Evolutionary conservation across 495 filamentous ascomycete genomes (phyloP), one percentile per base, ranked within the genome.

Genomic region (Cairneyella variabilis): DNA sequence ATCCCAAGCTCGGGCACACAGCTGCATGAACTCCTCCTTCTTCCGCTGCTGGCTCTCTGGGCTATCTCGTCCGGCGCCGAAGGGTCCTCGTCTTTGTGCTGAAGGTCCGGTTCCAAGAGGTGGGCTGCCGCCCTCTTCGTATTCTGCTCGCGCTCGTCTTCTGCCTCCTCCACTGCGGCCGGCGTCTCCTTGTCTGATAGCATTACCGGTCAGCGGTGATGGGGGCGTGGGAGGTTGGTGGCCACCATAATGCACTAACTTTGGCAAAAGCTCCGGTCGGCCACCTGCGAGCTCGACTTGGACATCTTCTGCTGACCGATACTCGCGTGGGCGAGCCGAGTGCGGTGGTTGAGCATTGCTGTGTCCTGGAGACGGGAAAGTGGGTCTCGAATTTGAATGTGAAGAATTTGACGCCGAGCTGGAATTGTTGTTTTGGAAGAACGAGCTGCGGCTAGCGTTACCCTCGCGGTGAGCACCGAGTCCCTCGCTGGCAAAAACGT

Each of bases 1-100:
- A 72, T 98, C 93, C 93, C 93, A 98, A 21, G 92, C 92, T 62
- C 89, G 76, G 45, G 86, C 82, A 64, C 93, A 98, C 37, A 97
- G 70, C 41, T 77, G 72, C 57, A 98, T 69, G 65, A 98, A 98
- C 64, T 98, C 92, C 40, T 96, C 91, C 67, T 91, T 90, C 83
- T 98, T 98, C 67, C 80, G 83, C 51, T 80, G 74, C 64, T 90
- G 81, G n/a, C 82, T 86, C 53, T 90, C 90, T 3, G 91, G 89
- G 42, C 88, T 90, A 57, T 93, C 88, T 41, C 89, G 72, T 8
- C 85, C 85, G 32, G 82, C 81, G 37, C 89, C 88, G 54, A 91
- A 90, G 1, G 86, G 86, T 9, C 86, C 86, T 58, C 82, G 75
- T 44, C 68, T 68, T 28, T 49, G 44, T 2, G 69, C 76, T n/a